These are phyloP conservation scores for Pseudocercospora fijiensis DNA, from an alignment of 2,329 filamentous ascomycete species.

Conservation along the genomic window DNA sequence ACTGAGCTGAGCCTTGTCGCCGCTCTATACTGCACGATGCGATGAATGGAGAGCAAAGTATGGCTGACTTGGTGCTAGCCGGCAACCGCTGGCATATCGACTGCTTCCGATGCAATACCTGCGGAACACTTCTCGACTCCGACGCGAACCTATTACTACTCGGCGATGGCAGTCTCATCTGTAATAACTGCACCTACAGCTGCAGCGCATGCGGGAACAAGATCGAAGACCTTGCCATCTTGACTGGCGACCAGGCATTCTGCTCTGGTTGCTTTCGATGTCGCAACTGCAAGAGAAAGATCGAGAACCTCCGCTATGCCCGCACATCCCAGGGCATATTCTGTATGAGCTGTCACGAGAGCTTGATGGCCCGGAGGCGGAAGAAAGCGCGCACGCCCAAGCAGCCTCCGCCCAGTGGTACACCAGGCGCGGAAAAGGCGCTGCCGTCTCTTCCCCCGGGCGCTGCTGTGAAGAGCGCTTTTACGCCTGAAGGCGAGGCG, in stretches of 20 bases:
- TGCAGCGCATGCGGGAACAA: slow-evolving; percentile 96
- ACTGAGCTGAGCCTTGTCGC: not conserved
- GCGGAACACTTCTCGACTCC: slow-evolving; percentile 91
- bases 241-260: slow-evolving; percentile 96
- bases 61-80: slow-evolving; percentile 23
- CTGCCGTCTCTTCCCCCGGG: slow-evolving; percentile 84
- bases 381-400: slow-evolving; percentile 69
- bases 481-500: slow-evolving; percentile 57
- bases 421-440: slow-evolving; percentile 67
- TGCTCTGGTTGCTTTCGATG: slow-evolving; percentile 97
- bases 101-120: slow-evolving; percentile 82
- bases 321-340: slow-evolving; percentile 98
- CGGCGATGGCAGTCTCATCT: slow-evolving; percentile 95
- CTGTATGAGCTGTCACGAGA: slow-evolving; percentile 98
- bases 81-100: slow-evolving; percentile 70
- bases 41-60: not conserved
- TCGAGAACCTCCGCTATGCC: slow-evolving; percentile 96
- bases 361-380: slow-evolving; percentile 84
- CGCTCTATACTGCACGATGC: not conserved
- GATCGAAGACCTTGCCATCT: slow-evolving; percentile 95
- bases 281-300: slow-evolving; percentile 97
- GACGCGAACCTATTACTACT: slow-evolving; percentile 96
- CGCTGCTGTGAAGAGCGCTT: slow-evolving; percentile 62
- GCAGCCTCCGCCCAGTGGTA: slow-evolving; percentile 55
- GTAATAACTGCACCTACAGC: slow-evolving; percentile 99